phyloP scores from a whole-genome alignment of 495 filamentous ascomycete genomes.

The Trichoderma erinaceum region DNA sequence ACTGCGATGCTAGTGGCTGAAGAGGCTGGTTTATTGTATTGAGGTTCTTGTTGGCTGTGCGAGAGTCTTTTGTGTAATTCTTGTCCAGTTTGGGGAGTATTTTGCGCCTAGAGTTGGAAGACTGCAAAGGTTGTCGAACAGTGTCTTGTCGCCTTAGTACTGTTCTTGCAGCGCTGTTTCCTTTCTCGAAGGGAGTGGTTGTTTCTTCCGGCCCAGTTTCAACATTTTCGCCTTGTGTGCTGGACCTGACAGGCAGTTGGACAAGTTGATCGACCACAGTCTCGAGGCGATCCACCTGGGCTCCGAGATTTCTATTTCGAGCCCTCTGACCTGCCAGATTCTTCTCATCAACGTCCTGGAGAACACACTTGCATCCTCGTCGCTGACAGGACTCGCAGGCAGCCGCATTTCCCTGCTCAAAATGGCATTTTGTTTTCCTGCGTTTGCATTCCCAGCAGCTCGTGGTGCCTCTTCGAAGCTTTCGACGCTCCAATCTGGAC shows the following conservation, averaged over 20 bases:
- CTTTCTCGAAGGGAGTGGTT: background rate
- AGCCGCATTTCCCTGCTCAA: conserved; percentile 1
- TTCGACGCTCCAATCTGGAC: conserved; percentile 21
- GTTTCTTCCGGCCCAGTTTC: background rate
- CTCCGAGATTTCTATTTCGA: background rate
- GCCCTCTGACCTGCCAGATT: too few species aligned
- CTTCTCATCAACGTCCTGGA: conserved; percentile 6
- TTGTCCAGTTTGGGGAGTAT: background rate
- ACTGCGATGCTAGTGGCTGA: background rate
- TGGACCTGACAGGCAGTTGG: background rate
- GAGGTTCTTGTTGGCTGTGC: background rate
- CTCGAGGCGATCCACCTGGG: background rate
- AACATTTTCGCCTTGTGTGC: background rate
- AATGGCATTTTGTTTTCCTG: conserved; percentile 33
- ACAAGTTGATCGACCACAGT: background rate
- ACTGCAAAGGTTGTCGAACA: background rate
- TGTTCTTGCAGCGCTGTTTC: background rate
- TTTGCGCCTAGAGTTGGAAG: background rate
- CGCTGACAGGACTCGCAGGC: conserved; percentile 13
- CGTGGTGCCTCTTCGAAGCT: conserved; percentile 35
- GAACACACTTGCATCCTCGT: conserved; percentile 12
- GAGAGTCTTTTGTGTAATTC: background rate
- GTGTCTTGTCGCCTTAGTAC: background rate
- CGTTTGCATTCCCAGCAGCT: conserved; percentile 39
- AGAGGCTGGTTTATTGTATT: background rate